Evolutionary conservation across 306 rosid species (phyloP), one percentile per base, ranked within the genome.

Genomic region (Gynostemma pentaphyllum): DNA sequence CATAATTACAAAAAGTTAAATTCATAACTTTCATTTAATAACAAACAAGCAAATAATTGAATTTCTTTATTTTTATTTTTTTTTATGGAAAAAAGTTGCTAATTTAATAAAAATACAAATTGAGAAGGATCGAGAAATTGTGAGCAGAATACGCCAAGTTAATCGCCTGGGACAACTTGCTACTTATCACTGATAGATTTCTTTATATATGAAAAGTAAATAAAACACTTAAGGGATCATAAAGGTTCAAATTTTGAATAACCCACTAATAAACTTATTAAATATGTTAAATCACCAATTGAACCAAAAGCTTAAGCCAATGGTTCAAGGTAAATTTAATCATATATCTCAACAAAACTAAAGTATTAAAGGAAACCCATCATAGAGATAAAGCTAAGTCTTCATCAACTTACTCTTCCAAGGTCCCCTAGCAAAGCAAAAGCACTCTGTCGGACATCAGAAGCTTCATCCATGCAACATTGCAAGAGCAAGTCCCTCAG

Each of bases 401-500:
- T 40, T 18, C 55, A 57, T 73, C 54, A 61, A 84, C 97, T 84
- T 89, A 94, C 99, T 77, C 97, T 82, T 28, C 97, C 97, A 68
- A 89, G 95, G 80, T 94, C 99, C 57, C 99, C 99, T 60, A 94
- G 90, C 70, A 94, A 75, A 18, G 97, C 99, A 83, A 94, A 94
- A 51, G 89, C 90, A 75, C 99, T 89, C 72, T 94, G 99, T 34
- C 97, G 88, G 66, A 94, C 88, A 81, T 94, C 99, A 21, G 81
- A 61, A 75, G 95, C 97, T 32, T 89, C 97, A 75, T 94, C 99
- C 76, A 70, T 64, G 77, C 99, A 94, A 67, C 91, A 86, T 61
- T 76, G 83, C 83, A 86, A 78, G 62, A 94, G 99, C 68, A 89
- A 79, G 75, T 86, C 95, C 61, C 83, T 80, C 79, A 94, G 74